Evolutionary conservation across 2,329 filamentous ascomycete genomes (phyloP).

Genomic region (Aspergillus sp.): DNA sequence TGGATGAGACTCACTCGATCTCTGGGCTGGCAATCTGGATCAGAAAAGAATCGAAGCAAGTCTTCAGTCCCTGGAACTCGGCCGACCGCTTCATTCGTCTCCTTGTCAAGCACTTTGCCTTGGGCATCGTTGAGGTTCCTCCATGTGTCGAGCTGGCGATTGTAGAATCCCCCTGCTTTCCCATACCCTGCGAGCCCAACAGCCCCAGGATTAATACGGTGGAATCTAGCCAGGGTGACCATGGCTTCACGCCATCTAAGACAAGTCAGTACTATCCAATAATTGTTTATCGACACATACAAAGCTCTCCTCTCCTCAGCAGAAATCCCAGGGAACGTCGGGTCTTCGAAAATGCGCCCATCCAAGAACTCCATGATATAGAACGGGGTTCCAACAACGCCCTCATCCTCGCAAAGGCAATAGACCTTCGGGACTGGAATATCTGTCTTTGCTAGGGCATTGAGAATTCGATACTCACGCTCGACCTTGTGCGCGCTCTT

Average conservation of each 20-base stretch:
- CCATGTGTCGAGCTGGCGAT: constrained; percentile 82
- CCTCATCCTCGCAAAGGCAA: constrained; percentile 79
- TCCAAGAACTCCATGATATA: constrained; percentile 97
- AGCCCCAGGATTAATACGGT: constrained; percentile 65
- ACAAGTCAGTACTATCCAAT: no score
- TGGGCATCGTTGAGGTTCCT: constrained; percentile 74
- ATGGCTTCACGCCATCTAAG: constrained; percentile 80
- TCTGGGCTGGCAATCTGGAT: constrained; percentile 66
- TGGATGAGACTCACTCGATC: constrained; percentile 82
- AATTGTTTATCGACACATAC: constrained; percentile 38
- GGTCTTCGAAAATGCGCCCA: constrained; percentile 89
- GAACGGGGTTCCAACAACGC: constrained; percentile 83
- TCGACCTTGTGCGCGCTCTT: constrained; percentile 96
- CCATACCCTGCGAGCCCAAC: constrained; percentile 75
- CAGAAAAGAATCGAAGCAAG: constrained; percentile 74
- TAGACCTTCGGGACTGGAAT: constrained; percentile 84
- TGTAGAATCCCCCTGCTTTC: constrained; percentile 73
- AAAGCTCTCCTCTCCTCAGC: constrained; percentile 70
- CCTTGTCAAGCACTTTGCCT: constrained; percentile 70
- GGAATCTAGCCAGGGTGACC: constrained; percentile 78
- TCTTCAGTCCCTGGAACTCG: constrained; percentile 80
- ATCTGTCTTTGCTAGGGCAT: constrained; percentile 74
- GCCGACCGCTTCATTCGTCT: constrained; percentile 74
- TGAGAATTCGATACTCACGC: constrained; percentile 88
- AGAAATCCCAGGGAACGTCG: constrained; percentile 71